Evolutionary conservation across 306 rosid species (phyloP).

Genomic region (Inga leiocalycina): DNA sequence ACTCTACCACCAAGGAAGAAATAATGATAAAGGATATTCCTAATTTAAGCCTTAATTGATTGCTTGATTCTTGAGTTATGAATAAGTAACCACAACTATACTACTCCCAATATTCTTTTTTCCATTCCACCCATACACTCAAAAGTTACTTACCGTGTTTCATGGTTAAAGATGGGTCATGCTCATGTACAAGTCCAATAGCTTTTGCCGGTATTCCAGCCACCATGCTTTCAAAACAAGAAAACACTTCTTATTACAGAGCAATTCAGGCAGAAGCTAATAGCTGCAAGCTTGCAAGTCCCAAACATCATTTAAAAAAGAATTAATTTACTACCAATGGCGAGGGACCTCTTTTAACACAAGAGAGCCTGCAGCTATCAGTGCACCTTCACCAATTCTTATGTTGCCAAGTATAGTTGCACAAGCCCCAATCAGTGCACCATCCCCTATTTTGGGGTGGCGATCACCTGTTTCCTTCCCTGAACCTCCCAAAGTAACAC

Average conservation of each 20-base stretch:
- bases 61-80: neutral
- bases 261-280: conserved; percentile 2
- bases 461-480: conserved; percentile 91
- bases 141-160: conserved; percentile 76
- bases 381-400: conserved; percentile 77
- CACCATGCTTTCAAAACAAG: conserved; percentile 61
- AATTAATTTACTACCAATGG: conserved; percentile 54
- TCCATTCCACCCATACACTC: neutral
- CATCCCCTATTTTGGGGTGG: conserved; percentile 92
- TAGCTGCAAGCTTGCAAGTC: conserved; percentile 3
- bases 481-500: conserved; percentile 90
- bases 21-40: neutral
- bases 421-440: conserved; percentile 88
- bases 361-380: conserved; percentile 91
- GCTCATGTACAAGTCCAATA: conserved; percentile 68
- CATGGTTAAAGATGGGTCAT: conserved; percentile 87
- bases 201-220: conserved; percentile 88
- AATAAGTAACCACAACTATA: neutral
- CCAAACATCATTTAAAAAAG: neutral
- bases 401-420: conserved; percentile 89
- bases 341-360: conserved; percentile 83
- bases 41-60: neutral
- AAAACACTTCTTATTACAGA: conserved; percentile 24
- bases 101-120: neutral
- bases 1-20: neutral